Evolutionary conservation across 306 rosid species (phyloP).

Genomic region (Sechiopsis laciniata): DNA sequence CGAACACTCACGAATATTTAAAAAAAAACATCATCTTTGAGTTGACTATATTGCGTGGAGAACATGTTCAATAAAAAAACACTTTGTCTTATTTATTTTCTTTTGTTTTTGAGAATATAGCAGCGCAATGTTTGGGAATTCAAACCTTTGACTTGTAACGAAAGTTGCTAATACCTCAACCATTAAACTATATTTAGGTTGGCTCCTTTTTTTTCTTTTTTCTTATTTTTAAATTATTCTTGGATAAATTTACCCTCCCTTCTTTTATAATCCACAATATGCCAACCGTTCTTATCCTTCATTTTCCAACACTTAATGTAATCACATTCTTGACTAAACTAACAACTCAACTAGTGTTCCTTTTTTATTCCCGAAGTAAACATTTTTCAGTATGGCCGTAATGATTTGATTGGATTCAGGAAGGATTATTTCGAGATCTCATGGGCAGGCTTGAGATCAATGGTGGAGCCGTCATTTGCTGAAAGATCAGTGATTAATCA

Average conservation of each 20-base stretch:
- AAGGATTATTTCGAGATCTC: conserved; percentile 43
- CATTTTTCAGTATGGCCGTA: not conserved
- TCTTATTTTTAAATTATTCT: not conserved
- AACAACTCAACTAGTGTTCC: not conserved
- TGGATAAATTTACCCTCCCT: not conserved
- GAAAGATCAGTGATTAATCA: conserved; percentile 36
- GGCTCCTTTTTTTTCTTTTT: not conserved
- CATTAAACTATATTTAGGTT: too few relatives aligned
- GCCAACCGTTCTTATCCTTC: not conserved
- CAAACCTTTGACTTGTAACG: not conserved
- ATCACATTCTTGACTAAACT: not conserved
- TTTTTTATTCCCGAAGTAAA: not conserved
- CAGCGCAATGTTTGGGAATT: not conserved
- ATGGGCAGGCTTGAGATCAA: conserved; percentile 41
- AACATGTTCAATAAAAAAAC: not conserved
- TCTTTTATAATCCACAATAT: not conserved
- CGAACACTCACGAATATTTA: too few relatives aligned
- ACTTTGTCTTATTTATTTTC: not conserved
- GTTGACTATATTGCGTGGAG: not conserved
- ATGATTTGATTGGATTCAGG: conserved; percentile 22
- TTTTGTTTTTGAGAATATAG: not conserved
- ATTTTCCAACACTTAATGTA: not conserved
- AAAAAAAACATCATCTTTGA: not conserved
- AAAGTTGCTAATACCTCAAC: not conserved
- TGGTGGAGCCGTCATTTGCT: conserved; percentile 46